Percentiles rank a stretch among this genome's conserved stretches.
These are phyloP conservation scores for Kodamaea sp. DNA, from an alignment of 1,139 yeast species.

Conservation along the genomic window DNA sequence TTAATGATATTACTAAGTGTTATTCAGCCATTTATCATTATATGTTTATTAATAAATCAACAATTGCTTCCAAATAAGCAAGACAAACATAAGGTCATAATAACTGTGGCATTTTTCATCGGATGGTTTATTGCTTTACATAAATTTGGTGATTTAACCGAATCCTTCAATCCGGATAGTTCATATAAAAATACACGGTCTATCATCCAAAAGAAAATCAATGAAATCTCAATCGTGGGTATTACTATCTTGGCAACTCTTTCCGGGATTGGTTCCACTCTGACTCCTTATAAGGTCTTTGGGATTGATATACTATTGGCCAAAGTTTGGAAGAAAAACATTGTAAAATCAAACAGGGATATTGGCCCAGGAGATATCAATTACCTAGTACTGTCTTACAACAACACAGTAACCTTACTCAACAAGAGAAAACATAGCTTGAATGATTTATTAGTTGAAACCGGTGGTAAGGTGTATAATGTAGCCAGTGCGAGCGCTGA, in stretches of 20 bases:
- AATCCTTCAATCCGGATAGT: conserved; percentile 22
- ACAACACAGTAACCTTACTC: conserved; percentile 36
- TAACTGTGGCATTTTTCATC: conserved; percentile 16
- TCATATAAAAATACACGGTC: conserved; percentile 19
- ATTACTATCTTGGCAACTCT: conserved; percentile 67
- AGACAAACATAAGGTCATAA: conserved; percentile 8
- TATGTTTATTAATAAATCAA: conserved; percentile 29
- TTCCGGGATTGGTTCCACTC: conserved; percentile 71
- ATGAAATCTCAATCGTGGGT: conserved; percentile 67
- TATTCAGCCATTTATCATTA: conserved; percentile 33
- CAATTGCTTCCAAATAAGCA: conserved; percentile 21
- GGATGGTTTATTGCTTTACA: conserved; percentile 35
- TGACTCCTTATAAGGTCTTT: conserved; percentile 48
- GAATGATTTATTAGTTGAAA: conserved; percentile 16
- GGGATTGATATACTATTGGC: conserved; percentile 10
- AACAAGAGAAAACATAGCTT: conserved; percentile 33
- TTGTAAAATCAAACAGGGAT: neutral
- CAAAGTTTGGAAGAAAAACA: neutral
- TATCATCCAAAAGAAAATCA: conserved; percentile 42
- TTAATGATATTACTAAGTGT: conserved; percentile 31
- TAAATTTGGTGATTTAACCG: conserved; percentile 36
- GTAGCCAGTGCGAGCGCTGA: conserved; percentile 15
- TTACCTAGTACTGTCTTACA: conserved; percentile 33
- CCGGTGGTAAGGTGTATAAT: conserved; percentile 30
- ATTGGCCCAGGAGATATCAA: conserved; percentile 20